Conservation (phyloP, 805 yeast genomes). For the Kregervanrija fluxuum region DNA sequence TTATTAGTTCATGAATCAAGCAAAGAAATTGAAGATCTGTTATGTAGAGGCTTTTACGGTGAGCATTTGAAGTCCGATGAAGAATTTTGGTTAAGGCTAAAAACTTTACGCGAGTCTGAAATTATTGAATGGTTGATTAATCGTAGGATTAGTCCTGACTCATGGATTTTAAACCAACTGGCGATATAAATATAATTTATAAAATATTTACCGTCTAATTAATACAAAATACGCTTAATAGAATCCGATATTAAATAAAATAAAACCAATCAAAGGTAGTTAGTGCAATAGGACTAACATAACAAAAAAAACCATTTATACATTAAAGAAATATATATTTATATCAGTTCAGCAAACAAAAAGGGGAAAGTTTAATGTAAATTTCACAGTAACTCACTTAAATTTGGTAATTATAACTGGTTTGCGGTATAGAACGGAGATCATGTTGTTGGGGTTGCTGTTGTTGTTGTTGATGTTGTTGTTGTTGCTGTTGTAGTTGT, state of each 20-base stretch:
- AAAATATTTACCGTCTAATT: too few relatives aligned
- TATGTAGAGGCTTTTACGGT: constrained; percentile 4
- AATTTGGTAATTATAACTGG: constrained; percentile 5
- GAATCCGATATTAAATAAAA: too few relatives aligned
- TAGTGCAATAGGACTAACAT: too few relatives aligned
- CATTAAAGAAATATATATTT: not conserved
- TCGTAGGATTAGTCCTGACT: too few relatives aligned
- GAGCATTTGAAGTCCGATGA: not conserved
- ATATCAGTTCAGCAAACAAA: not conserved
- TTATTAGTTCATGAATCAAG: constrained; percentile 2
- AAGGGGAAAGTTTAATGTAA: too few relatives aligned
- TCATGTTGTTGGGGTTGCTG: constrained; percentile 2
- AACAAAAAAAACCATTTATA: too few relatives aligned
- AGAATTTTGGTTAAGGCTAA: constrained; percentile 4
- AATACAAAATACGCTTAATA: too few relatives aligned
- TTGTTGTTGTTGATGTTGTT: constrained; percentile 10
- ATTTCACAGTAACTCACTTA: not conserved
- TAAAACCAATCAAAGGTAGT: too few relatives aligned
- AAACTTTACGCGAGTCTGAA: not conserved
- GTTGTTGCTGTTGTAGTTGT: constrained; percentile 6
- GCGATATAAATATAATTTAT: too few relatives aligned
- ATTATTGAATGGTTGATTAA: constrained; percentile 4
- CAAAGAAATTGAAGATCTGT: constrained; percentile 3
- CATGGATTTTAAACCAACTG: too few relatives aligned
- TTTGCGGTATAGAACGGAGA: constrained; percentile 1